phyloP scores from a whole-genome alignment of 2,329 filamentous ascomycete species.

The Graphilbum sp. region DNA sequence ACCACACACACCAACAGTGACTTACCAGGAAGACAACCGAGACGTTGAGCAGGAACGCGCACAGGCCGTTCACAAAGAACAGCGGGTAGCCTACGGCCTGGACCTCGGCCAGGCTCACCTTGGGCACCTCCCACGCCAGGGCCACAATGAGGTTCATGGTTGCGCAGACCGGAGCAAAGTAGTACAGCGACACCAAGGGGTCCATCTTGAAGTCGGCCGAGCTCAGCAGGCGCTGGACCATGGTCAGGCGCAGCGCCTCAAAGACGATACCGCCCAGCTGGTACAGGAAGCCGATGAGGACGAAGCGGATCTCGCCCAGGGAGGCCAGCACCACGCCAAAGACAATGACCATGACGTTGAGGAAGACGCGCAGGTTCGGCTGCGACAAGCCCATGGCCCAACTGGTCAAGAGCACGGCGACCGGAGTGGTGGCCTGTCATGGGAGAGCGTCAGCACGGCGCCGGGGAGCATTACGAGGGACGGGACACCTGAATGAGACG shows the following conservation, averaged over 20 bases:
- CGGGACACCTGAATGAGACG: not conserved
- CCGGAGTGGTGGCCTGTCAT: conserved; percentile 75
- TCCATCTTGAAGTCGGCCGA: conserved; percentile 86
- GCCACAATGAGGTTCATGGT: conserved; percentile 64
- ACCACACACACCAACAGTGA: too few species aligned
- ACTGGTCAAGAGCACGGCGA: conserved; percentile 77
- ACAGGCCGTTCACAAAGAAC: conserved; percentile 59
- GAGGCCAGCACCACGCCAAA: conserved; percentile 89
- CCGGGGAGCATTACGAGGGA: not conserved
- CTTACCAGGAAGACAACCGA: conserved; percentile 74
- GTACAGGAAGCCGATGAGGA: conserved; percentile 61
- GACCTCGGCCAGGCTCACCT: conserved; percentile 51
- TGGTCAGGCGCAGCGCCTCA: conserved; percentile 66
- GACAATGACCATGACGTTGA: conserved; percentile 90
- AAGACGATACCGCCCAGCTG: conserved; percentile 66
- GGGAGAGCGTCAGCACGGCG: not conserved
- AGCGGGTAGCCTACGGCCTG: conserved; percentile 57
- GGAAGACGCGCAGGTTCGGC: conserved; percentile 70
- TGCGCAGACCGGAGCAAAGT: conserved; percentile 74
- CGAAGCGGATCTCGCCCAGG: conserved; percentile 89
- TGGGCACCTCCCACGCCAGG: conserved; percentile 57
- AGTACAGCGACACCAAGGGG: conserved; percentile 74
- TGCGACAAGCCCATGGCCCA: conserved; percentile 77
- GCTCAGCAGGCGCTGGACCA: conserved; percentile 71
- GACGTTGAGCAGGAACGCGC: conserved; percentile 69